Conservation (phyloP, 2,329 filamentous ascomycete species). For the Chrysoporthe austroafricana region DNA sequence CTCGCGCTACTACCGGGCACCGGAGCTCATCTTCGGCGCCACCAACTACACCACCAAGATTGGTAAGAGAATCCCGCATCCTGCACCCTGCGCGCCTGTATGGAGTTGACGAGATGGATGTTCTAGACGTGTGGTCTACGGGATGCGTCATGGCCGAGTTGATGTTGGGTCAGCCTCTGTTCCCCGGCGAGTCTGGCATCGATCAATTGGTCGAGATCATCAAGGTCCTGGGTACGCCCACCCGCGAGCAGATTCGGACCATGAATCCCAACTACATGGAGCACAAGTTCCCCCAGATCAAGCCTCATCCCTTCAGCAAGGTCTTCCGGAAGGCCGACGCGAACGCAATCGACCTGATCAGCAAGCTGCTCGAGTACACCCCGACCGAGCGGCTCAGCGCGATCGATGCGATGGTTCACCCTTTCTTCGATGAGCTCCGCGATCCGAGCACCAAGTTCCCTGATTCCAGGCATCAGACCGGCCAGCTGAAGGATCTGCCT, state of each 20-base stretch:
- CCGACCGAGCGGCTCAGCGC: slow-evolving; percentile 93
- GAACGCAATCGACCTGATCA: slow-evolving; percentile 94
- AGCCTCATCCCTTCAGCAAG: slow-evolving; percentile 98
- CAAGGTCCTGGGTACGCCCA: slow-evolving; percentile 96
- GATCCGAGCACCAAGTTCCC: slow-evolving; percentile 90
- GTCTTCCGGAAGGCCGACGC: slow-evolving; percentile 96
- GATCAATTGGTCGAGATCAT: slow-evolving; percentile 99
- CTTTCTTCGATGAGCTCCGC: slow-evolving; percentile 96
- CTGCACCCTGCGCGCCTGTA: background rate
- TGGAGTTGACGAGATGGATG: slow-evolving; percentile 2
- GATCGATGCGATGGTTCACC: slow-evolving; percentile 95
- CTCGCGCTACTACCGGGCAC: slow-evolving; percentile 97
- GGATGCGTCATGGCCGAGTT: slow-evolving; percentile 99
- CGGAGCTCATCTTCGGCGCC: slow-evolving; percentile 96
- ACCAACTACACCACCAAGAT: slow-evolving; percentile 99
- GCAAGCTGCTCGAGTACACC: slow-evolving; percentile 91
- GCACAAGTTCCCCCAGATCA: slow-evolving; percentile 99
- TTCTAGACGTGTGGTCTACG: slow-evolving; percentile 96
- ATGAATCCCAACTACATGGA: slow-evolving; percentile 99
- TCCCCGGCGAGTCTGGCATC: slow-evolving; percentile 97
- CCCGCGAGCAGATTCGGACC: slow-evolving; percentile 95
- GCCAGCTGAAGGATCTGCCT: slow-evolving; percentile 79
- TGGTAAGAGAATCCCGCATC: slow-evolving; percentile 64
- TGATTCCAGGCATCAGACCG: slow-evolving; percentile 88
- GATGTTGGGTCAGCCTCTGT: slow-evolving; percentile 97